Evolutionary conservation across 2,329 filamentous ascomycete genomes (phyloP), one percentile per base, ranked within the genome.

Genomic region (Curvularia spicifera): DNA sequence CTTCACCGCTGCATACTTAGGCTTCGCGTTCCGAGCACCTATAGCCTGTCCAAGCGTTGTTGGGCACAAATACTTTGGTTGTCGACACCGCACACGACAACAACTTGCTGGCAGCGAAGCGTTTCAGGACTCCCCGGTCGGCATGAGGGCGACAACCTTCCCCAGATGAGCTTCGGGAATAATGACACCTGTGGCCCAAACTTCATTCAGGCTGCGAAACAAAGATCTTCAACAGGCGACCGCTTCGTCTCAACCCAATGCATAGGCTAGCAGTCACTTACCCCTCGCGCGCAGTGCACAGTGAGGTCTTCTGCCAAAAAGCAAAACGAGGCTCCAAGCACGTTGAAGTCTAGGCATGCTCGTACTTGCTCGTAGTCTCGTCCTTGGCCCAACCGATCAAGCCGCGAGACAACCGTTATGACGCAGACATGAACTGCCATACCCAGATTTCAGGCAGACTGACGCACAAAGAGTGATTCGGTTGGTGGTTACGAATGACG

Each of bases 61-160:
- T 22, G 13, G 15, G 3, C 6, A 8, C 20, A 7, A 39, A 26
- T 13, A 26, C 3, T 24, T 10, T 12, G 9, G 13, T 22, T 13
- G 12, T 8, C 12, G 3, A 37, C 22, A 39, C 46, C 33, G 10
- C 29, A 22, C 15, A 26, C 26, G 22, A 7, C 22, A n/a, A 49
- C 28, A 35, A 28, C 22, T n/a, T 6, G 33, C 33, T 26, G 33
- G 22, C 22, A 13, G 22, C 29, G 22, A 15, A 4, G 22, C 33
- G 46, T 49, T 39, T 39, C 46, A 49, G 46, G 15, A 33, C 31
- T 49, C 22, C 13, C 20, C 24, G 18, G 13, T 33, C 46, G 31
- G 20, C 31, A 37, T n/a, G 10, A 48, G 22, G 46, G 46, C 31
- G 46, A 48, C 46, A 48, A 37, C 46, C n/a, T 48, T 24, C 20